Percentiles rank a stretch among this genome's conserved stretches.
Conservation (phyloP, 2,329 filamentous ascomycete species). For the Amauroascus verrucosus region DNA sequence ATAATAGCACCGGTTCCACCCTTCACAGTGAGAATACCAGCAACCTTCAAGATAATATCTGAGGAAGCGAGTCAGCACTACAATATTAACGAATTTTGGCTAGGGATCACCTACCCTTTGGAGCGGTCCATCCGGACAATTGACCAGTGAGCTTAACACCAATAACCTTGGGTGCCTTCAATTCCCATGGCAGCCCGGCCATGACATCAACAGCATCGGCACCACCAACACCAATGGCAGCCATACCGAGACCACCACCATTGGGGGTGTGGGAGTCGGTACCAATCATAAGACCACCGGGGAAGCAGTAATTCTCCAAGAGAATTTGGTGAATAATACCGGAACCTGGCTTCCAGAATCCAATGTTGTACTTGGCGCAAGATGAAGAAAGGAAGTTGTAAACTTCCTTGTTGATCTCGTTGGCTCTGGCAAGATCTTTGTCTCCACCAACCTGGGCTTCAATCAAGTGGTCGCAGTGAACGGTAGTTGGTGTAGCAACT, state of each 20-base stretch:
- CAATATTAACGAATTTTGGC: background rate
- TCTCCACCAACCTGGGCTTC: conserved; percentile 88
- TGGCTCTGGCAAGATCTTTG: conserved; percentile 85
- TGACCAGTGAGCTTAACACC: conserved; percentile 89
- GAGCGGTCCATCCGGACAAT: conserved; percentile 80
- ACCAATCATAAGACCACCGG: conserved; percentile 92
- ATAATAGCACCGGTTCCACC: conserved; percentile 84
- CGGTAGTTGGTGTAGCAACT: conserved; percentile 86
- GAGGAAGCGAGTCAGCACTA: conserved; percentile 12
- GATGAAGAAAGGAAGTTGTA: conserved; percentile 92
- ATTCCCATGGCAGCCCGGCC: conserved; percentile 92
- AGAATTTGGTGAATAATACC: conserved; percentile 99
- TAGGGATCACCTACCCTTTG: conserved; percentile 59
- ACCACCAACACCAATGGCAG: conserved; percentile 91
- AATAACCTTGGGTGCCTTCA: conserved; percentile 95
- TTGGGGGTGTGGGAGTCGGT: conserved; percentile 98
- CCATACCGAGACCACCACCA: conserved; percentile 89
- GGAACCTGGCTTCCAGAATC: conserved; percentile 97
- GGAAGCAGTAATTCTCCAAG: conserved; percentile 98
- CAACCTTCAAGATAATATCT: conserved; percentile 97
- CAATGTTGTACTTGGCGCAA: conserved; percentile 99
- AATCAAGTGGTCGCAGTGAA: conserved; percentile 99
- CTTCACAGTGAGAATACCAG: conserved; percentile 94
- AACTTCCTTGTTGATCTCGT: conserved; percentile 96
- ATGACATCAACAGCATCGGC: conserved; percentile 98